Evolutionary conservation across 1,139 yeast species (phyloP).

Genomic region (Yamadazyma sp.): DNA sequence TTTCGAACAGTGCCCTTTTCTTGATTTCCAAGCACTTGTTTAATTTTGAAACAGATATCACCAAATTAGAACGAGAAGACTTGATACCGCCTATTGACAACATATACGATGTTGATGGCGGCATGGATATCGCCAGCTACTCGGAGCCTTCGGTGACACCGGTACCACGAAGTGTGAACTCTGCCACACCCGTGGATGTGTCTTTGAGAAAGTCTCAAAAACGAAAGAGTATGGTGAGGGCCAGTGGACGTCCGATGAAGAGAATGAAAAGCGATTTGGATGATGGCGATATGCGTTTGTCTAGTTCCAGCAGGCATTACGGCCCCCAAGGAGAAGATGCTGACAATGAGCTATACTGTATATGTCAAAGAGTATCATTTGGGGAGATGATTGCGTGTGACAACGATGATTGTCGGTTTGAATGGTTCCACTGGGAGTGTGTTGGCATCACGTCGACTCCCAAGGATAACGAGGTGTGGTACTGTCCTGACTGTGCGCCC

Average conservation of each 20-base stretch:
- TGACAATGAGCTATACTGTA: conserved; percentile 65
- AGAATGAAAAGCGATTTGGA: conserved; percentile 24
- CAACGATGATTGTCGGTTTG: conserved; percentile 73
- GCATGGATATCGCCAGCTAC: conserved; percentile 19
- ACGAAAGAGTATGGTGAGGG: conserved; percentile 24
- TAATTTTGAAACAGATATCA: conserved; percentile 73
- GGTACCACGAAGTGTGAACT: conserved; percentile 25
- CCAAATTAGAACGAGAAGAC: conserved; percentile 77
- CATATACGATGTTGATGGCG: conserved; percentile 15
- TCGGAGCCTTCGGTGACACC: conserved; percentile 28
- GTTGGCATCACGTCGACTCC: conserved; percentile 78
- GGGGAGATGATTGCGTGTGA: conserved; percentile 96
- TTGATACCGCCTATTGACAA: conserved; percentile 58
- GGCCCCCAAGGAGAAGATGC: conserved; percentile 56
- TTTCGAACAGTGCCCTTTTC: conserved; percentile 83
- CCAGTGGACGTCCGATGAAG: conserved; percentile 26
- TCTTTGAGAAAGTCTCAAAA: conserved; percentile 24
- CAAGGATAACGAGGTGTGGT: conserved; percentile 64
- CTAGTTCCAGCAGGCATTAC: conserved; percentile 10
- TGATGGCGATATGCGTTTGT: conserved; percentile 14
- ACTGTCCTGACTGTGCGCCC: conserved; percentile 65
- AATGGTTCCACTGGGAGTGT: conserved; percentile 88
- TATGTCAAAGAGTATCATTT: conserved; percentile 81
- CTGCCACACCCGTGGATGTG: conserved; percentile 19
- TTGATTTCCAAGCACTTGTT: conserved; percentile 72